Base-by-base conservation (phyloP, 192 early-diverging fungal species). In the Gryganskiella cystojenkinii region DNA sequence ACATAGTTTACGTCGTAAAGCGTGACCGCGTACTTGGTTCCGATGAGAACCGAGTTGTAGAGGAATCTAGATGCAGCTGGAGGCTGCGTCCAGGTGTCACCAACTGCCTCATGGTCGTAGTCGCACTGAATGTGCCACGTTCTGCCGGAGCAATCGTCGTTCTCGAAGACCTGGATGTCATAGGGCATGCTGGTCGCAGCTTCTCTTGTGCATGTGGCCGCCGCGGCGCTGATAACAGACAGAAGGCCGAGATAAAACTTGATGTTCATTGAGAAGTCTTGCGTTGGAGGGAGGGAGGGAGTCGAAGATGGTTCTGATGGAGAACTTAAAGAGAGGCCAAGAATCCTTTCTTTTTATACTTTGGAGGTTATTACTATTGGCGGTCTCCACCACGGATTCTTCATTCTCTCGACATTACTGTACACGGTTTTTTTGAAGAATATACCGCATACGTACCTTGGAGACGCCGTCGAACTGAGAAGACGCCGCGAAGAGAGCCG, bases 401-500 rank as follows among this genome's bases (percentile, higher is more conserved):
- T 4, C 14, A 53, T 27, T 53, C 51, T 53, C 28, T 30, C 28
- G 1, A 24, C 20, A 11, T 53, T 53, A 30, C 14, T 53, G 47
- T 49, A 49, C 47, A 49, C n/a, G 47, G 47, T 8, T 49, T 1
- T 49, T 49, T 53, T 30, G 10, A 30, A 53, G 25, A 31, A 53
- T 30, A 4, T 15, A 14, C 51, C 51, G 27, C 51, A 53, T 30
- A 28, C 14, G 19, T 49, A 24, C 47, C 47, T 49, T 49, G 47
- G 47, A 49, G 47, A 49, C 47, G 47, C 47, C 47, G 47, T 24
- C 9, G 47, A 53, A 53, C 51, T 2, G 14, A 24, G 1, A 53
- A 53, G 51, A 53, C 51, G 51, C 51, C 51, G 51, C 27, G 51
- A 53, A 53, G 51, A 27, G 51, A 53, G 51, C 51, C 28, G 51